A percentile compares a stretch with the other conserved stretches of the same genome.
These are phyloP conservation scores for Erigeron philadelphicus DNA, from an alignment of 140 eudicot species.

Conservation along the genomic window DNA sequence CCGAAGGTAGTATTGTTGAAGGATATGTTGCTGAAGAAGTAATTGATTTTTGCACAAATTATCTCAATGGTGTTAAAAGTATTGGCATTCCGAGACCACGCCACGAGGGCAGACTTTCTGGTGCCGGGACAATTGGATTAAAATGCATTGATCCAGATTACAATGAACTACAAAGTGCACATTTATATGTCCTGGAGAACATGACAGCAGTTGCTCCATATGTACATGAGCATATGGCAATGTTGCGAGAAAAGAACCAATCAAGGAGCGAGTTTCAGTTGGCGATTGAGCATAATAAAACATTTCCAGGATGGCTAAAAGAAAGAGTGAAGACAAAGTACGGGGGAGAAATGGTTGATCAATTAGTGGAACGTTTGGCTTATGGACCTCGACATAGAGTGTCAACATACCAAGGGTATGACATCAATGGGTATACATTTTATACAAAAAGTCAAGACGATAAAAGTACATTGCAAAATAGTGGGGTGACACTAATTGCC, in stretches of 20 bases:
- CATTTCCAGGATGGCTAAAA: too few relatives aligned
- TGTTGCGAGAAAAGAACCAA: too few relatives aligned
- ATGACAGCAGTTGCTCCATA: background rate
- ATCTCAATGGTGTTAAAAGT: too few relatives aligned
- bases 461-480: background rate
- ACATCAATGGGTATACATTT: too few relatives aligned
- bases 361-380: background rate
- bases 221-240: background rate
- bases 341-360: background rate
- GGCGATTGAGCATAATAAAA: too few relatives aligned
- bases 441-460: background rate
- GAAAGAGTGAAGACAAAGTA: background rate
- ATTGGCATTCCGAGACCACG: background rate
- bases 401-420: background rate
- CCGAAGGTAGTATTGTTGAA: too few relatives aligned
- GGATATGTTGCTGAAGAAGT: too few relatives aligned
- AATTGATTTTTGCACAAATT: too few relatives aligned
- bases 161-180: background rate
- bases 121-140: background rate
- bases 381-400: background rate
- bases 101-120: constrained; percentile 6
- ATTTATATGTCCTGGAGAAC: constrained; percentile 7
- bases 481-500: background rate
- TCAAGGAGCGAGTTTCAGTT: too few relatives aligned
- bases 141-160: background rate